Evolutionary conservation across 768 basidiomycete genomes (phyloP), one percentile per base, ranked within the genome.

Genomic region (Hebeloma cylindrosporum): DNA sequence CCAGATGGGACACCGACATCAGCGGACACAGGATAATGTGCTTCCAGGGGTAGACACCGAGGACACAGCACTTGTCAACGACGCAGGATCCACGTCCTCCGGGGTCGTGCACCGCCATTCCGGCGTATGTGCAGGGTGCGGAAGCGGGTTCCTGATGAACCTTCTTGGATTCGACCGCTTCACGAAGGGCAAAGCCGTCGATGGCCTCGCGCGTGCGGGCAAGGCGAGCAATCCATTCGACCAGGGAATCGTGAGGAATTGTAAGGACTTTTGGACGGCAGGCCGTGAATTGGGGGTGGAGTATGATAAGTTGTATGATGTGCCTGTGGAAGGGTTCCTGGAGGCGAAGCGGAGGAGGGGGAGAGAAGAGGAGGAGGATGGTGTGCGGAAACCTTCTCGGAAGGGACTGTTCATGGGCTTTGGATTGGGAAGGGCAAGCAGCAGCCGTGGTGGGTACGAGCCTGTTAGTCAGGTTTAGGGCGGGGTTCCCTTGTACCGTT

Each of bases 161-260:
- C 72, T 98, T 3, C 80, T 96, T 23, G 96, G 96, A 0, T 77
- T 99, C 36, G 96, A 99, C 67, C 72, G 93, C 39, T 97, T 97
- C 68, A 96, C 94, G 28, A 85, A 85, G 42, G 93, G 93, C 17
- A 85, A 83, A 52, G 93, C 93, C 0, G 86, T 87, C 6, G 83
- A 89, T 54, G 93, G 94, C 17, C 82, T 98, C 43, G 79, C 83
- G 36, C 73, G 83, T 18, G 85, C 89, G 1, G 72, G 80, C 5
- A 83, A 78, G 44, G 85, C 88, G 27, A 75, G 79, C 40, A 98
- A 98, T 66, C 96, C 95, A 29, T 99, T 98, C 63, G 92, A 96
- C 65, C 56, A 88, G 16, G 94, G 94, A 2, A 34, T 86, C 11
- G 66, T 78, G 14, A 71, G 73, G 45, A 94, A 94, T 60, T 94